Base-by-base conservation (phyloP, 2,329 filamentous ascomycete genomes). In the Colletotrichum gloeosporioides region DNA sequence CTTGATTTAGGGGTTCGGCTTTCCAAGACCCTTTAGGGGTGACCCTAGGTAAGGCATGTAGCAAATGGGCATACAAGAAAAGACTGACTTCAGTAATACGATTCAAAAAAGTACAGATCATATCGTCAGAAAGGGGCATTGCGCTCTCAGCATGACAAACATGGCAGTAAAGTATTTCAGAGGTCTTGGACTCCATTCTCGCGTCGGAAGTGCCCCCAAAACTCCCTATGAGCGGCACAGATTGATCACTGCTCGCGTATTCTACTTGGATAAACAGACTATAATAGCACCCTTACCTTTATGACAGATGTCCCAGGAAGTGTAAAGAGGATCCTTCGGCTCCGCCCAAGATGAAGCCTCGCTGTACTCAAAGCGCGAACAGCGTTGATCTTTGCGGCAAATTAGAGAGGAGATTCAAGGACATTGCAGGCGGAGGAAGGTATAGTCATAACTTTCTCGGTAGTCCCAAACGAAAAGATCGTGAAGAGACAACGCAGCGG, bases 271-370 rank as follows among this genome's bases (percentile, higher is more conserved):
- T 44, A 44, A 44, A 18, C 36, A 10, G 36, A 44, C 16, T 39
- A 39, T 3, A 5, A 39, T 10, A 16, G 1, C 1, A 9, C 4
- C 2, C 16, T 39, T 9, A 0, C 8, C 16, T 6, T 39, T 39
- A 39, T 2, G 1, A 8, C 0, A 10, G 36, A 44, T 18, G 36
- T 18, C 36, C 36, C 1, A 44, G 3, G 36, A 44, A 2, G 0
- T 1, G 16, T 6, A 44, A 44, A 10, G 0, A n/a, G 36, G 16
- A 44, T 39, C 7, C 7, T 8, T 7, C 34, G 0, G 15, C 15
- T 36, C 7, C 34, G 4, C 1, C 36, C 0, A 4, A 39, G 15
- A 1, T 39, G 15, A 39, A 39, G 16, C 34, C 34, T 1, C 34
- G 15, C 34, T 2, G 13, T 15, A 34, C 32, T 34, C 10, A 32